Conservation (phyloP, 2,329 filamentous ascomycete species). For the Lasiodiplodia theobromae region DNA sequence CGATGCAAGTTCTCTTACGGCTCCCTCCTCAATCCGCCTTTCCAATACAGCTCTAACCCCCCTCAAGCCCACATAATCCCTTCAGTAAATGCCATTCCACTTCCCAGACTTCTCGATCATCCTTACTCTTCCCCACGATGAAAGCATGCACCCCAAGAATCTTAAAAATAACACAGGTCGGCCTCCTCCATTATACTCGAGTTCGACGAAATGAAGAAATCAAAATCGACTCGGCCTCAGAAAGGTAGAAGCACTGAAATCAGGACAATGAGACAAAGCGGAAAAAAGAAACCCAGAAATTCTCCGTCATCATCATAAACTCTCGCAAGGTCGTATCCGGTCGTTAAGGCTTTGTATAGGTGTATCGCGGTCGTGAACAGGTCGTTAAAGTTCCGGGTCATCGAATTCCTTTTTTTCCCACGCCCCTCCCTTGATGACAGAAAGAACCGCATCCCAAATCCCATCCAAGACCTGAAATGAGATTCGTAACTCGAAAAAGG, state of each 20-base stretch:
- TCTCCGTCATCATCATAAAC: slow-evolving; percentile 16
- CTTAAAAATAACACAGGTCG: slow-evolving; percentile 10
- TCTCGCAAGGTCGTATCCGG: slow-evolving; percentile 20
- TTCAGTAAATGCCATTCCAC: not conserved
- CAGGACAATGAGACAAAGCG: not conserved
- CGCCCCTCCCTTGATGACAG: slow-evolving; percentile 6
- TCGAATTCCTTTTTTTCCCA: slow-evolving; percentile 17
- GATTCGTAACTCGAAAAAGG: slow-evolving; percentile 16
- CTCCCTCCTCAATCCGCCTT: not conserved
- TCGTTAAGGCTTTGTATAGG: slow-evolving; percentile 28
- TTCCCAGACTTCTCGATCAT: not conserved
- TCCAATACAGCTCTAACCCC: not conserved
- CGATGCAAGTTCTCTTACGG: not conserved
- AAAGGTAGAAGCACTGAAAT: not conserved
- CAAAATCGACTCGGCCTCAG: not conserved
- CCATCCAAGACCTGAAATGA: slow-evolving; percentile 21
- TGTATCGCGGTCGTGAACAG: slow-evolving; percentile 26
- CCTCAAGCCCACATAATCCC: not conserved
- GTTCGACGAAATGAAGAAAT: slow-evolving; percentile 20
- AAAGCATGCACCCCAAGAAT: not conserved
- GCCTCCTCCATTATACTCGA: slow-evolving; percentile 20
- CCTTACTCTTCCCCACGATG: not conserved
- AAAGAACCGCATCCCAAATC: slow-evolving; percentile 5
- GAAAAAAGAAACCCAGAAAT: slow-evolving; percentile 9
- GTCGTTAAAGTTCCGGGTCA: slow-evolving; percentile 15